Evolutionary conservation across 768 basidiomycete genomes (phyloP).

Genomic region (Mycena vitilis): DNA sequence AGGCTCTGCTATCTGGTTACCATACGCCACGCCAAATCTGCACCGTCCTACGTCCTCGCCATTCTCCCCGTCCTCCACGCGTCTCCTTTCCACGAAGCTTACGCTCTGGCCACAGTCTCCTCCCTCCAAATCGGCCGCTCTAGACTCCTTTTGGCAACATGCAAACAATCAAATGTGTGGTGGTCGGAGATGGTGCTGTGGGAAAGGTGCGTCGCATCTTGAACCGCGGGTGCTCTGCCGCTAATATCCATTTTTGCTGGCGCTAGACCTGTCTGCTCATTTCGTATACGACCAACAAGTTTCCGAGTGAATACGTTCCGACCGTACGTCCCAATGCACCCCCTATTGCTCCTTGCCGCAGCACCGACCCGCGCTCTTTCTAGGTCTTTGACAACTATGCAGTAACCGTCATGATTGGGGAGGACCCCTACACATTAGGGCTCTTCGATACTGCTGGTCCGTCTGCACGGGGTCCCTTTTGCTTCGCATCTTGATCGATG

Average conservation of each 20-base stretch:
- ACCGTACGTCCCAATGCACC: slow-evolving; percentile 71
- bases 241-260: slow-evolving; percentile 24
- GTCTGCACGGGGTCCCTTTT: slow-evolving; percentile 45
- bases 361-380: slow-evolving; percentile 33
- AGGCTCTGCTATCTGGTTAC: slow-evolving; percentile 51
- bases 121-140: slow-evolving; percentile 16
- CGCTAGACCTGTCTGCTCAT: slow-evolving; percentile 92
- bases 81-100: slow-evolving; percentile 15
- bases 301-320: slow-evolving; percentile 98
- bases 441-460: slow-evolving; percentile 98
- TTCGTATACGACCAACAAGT: slow-evolving; percentile 98
- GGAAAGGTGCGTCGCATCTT: slow-evolving; percentile 81
- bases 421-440: slow-evolving; percentile 98
- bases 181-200: slow-evolving; percentile 97
- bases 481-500: slow-evolving; percentile 22
- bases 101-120: slow-evolving; percentile 29
- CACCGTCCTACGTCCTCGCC: background rate
- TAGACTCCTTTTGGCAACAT: slow-evolving; percentile 56
- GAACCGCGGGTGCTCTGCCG: slow-evolving; percentile 18
- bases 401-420: slow-evolving; percentile 99
- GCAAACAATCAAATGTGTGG: slow-evolving; percentile 99
- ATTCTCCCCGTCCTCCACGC: background rate
- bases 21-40: slow-evolving; percentile 7
- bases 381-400: slow-evolving; percentile 98
- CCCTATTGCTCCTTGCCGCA: slow-evolving; percentile 39